These are phyloP conservation scores for Thalassiosira livingstoniorum DNA, from an alignment of 352 stramenopile species.

Conservation along the genomic window DNA sequence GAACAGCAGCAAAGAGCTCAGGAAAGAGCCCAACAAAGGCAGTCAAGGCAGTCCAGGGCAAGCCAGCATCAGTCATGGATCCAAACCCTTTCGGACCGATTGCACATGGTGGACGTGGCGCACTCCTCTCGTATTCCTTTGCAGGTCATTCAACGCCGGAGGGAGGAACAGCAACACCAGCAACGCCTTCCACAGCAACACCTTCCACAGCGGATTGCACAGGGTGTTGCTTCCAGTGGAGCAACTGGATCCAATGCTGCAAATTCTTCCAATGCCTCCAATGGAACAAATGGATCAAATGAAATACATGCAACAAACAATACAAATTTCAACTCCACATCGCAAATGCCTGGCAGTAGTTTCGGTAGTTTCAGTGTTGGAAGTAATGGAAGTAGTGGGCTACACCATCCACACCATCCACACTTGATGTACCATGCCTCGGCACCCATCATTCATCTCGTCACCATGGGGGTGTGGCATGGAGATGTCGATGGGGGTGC, in stretches of 20 bases:
- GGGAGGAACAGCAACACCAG: constrained; percentile 7
- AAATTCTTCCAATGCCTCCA: too few relatives aligned
- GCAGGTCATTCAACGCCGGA: constrained; percentile 48
- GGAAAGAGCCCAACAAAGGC: background rate
- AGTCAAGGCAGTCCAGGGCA: background rate
- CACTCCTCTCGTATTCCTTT: constrained; percentile 69
- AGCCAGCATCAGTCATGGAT: constrained; percentile 10
- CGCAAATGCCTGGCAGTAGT: background rate
- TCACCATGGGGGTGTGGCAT: background rate
- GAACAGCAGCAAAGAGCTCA: constrained; percentile 13
- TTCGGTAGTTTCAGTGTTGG: too few relatives aligned
- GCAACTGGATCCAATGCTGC: too few relatives aligned
- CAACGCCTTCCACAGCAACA: background rate
- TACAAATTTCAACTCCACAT: background rate
- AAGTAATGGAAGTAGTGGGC: background rate
- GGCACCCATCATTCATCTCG: background rate
- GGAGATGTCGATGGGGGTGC: background rate
- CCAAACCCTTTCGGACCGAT: constrained; percentile 55
- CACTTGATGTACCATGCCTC: too few relatives aligned
- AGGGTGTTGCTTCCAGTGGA: too few relatives aligned
- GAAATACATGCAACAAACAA: background rate
- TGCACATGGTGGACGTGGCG: constrained; percentile 60
- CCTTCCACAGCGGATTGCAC: too few relatives aligned
- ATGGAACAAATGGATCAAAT: too few relatives aligned
- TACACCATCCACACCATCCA: background rate